Evolutionary conservation across 768 basidiomycete genomes (phyloP), one percentile per base, ranked within the genome.

Genomic region (Phaeotremella fagi): DNA sequence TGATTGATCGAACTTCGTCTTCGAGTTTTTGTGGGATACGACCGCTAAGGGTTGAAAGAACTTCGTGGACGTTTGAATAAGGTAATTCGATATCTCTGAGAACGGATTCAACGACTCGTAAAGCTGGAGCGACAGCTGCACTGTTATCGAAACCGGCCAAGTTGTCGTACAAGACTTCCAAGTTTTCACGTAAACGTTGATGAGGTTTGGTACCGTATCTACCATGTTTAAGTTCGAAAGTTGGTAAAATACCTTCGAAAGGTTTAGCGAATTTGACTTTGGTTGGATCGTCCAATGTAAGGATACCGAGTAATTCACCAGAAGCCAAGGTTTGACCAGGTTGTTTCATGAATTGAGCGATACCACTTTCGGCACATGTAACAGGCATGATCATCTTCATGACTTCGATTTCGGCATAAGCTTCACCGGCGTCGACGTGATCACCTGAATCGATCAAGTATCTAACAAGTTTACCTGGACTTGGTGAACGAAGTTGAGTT

Each of bases 321-420:
- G 92, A 90, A 59, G 94, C 89, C 50, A 99, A 82, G 60, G 89
- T 91, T 70, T 92, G 89, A 66, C 95, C 95, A 51, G 95, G 89
- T 73, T 99, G 95, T 77, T 98, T 99, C 76, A 98, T 89, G 66
- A 98, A 83, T 66, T 94, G 91, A 16, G 92, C 85, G 42, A 85
- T 81, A 66, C 95, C 95, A 72, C 94, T 90, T 73, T 99, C 95
- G 2, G 86, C 82, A 4, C 91, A 90, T 50, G 89, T 84, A 50
- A 99, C 82, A 3, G 91, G 91, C 94, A 99, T 95, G 76, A 95
- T 95, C 95, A 98, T 99, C 79, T 99, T 97, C 90, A 95, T 92
- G 65, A 78, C 77, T 81, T 98, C 95, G 41, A 99, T 97, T 72
- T 99, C 95, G 47, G 95, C 95, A 74, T 97, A 98, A 54, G 88